phyloP scores from a whole-genome alignment of 1,139 yeast species.

The Protomyces gravidus region DNA sequence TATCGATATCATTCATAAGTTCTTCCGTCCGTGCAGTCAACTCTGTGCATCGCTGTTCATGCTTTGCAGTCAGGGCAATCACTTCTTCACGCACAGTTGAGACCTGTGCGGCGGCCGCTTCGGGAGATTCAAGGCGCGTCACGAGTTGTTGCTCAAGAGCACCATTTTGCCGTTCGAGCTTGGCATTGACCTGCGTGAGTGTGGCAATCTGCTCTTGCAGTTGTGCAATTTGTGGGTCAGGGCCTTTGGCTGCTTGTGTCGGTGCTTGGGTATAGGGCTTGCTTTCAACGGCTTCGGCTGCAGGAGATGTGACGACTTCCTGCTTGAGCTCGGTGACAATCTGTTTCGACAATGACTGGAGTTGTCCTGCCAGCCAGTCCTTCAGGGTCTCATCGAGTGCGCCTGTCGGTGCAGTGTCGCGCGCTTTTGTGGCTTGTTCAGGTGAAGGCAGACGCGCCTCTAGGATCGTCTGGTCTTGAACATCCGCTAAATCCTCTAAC shows the following conservation, averaged over 20 bases:
- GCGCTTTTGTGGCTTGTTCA: too few relatives aligned
- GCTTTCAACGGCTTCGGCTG: background rate
- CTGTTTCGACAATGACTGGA: background rate
- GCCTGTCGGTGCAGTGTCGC: background rate
- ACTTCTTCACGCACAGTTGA: slow-evolving; percentile 14
- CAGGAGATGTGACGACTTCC: background rate
- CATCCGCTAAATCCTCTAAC: slow-evolving; percentile 55
- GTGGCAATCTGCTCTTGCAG: background rate
- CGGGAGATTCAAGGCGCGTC: background rate
- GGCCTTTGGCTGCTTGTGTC: background rate
- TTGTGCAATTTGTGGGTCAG: background rate
- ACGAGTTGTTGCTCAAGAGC: slow-evolving; percentile 2
- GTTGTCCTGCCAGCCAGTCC: background rate
- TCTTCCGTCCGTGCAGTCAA: slow-evolving; percentile 81
- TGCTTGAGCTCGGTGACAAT: background rate
- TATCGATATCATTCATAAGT: slow-evolving; percentile 85
- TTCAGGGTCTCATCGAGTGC: background rate
- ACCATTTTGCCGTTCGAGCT: background rate
- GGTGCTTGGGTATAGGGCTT: background rate
- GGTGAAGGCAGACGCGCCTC: background rate
- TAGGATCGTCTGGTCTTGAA: background rate
- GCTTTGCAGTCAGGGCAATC: slow-evolving; percentile 12
- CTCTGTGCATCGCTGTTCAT: slow-evolving; percentile 21
- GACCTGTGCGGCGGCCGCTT: background rate
- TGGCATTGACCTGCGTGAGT: background rate